Percentiles rank a stretch among this genome's conserved stretches.
Evolutionary conservation across 352 stramenopile genomes (phyloP).

Genomic region (Phytophthora quininea): DNA sequence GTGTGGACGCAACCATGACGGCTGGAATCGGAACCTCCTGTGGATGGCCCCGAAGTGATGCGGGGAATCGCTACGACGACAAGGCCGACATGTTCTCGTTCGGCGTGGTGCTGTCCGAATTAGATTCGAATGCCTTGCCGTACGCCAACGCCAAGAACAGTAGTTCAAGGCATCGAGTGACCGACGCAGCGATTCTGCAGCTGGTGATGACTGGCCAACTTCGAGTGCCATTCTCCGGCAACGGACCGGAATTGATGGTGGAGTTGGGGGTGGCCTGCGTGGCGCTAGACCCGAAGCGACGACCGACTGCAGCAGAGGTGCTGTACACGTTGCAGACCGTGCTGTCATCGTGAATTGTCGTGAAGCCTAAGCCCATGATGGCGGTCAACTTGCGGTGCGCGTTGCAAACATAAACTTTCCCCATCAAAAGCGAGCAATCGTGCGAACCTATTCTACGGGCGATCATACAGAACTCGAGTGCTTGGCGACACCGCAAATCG

Average conservation of each 20-base stretch:
- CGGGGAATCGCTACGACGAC: slow-evolving; percentile 37
- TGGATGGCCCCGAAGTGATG: slow-evolving; percentile 46
- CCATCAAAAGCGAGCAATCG: slow-evolving; percentile 20
- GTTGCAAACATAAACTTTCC: slow-evolving; percentile 7
- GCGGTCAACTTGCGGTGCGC: slow-evolving; percentile 1
- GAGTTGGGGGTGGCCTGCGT: slow-evolving; percentile 36
- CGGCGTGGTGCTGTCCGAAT: slow-evolving; percentile 40
- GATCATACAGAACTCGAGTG: slow-evolving; percentile 29
- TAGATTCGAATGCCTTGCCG: slow-evolving; percentile 29
- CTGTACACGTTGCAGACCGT: neutral
- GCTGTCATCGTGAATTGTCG: neutral
- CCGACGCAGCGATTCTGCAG: slow-evolving; percentile 47
- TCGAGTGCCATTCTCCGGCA: slow-evolving; percentile 35
- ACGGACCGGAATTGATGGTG: slow-evolving; percentile 19
- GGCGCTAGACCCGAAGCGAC: slow-evolving; percentile 29
- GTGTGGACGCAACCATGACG: slow-evolving; percentile 35
- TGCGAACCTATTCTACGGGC: slow-evolving; percentile 25
- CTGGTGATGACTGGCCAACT: slow-evolving; percentile 43
- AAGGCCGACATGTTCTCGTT: slow-evolving; percentile 51
- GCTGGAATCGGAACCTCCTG: slow-evolving; percentile 35
- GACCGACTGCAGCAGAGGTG: slow-evolving; percentile 40
- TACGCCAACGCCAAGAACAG: slow-evolving; percentile 32
- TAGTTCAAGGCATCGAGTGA: slow-evolving; percentile 14
- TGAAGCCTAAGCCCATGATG: neutral
- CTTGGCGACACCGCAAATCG: slow-evolving; percentile 19